Percentiles rank a stretch among this genome's conserved stretches.
Evolutionary conservation across 257 asterid genomes (phyloP).

Genomic region (Solanum raphanifolium): DNA sequence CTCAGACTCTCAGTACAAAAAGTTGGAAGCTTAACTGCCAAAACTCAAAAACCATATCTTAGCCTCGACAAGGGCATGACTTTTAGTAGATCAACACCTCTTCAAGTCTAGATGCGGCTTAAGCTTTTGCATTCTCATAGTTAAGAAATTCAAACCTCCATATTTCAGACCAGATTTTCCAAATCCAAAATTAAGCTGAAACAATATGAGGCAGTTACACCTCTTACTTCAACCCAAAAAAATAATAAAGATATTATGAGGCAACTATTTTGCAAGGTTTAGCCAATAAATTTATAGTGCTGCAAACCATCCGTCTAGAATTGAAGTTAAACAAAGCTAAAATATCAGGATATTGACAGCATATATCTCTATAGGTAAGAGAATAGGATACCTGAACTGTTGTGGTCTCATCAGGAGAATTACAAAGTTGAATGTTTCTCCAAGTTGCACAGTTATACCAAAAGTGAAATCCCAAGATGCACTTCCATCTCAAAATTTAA

Average conservation of each 20-base stretch:
- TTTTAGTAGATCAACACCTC: background rate
- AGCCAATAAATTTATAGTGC: background rate
- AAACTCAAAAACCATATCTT: background rate
- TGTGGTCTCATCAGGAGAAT: background rate
- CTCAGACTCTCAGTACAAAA: background rate
- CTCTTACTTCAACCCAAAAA: background rate
- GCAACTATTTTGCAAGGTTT: background rate
- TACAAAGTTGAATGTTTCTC: background rate
- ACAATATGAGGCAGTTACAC: background rate
- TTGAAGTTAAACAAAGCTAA: background rate
- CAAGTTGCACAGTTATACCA: background rate
- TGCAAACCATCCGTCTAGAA: background rate
- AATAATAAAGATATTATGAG: background rate
- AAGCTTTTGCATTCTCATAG: background rate
- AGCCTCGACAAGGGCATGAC: background rate
- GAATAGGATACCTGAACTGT: background rate
- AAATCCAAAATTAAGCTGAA: background rate
- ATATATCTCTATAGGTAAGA: background rate
- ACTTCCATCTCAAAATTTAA: background rate
- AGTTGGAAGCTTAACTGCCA: background rate
- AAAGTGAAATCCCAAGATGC: background rate
- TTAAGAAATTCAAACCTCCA: background rate
- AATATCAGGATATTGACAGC: background rate
- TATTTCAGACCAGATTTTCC: background rate
- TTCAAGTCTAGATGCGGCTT: background rate